Evolutionary conservation across 2,329 filamentous ascomycete species (phyloP).

Genomic region (Ophiostoma ips): DNA sequence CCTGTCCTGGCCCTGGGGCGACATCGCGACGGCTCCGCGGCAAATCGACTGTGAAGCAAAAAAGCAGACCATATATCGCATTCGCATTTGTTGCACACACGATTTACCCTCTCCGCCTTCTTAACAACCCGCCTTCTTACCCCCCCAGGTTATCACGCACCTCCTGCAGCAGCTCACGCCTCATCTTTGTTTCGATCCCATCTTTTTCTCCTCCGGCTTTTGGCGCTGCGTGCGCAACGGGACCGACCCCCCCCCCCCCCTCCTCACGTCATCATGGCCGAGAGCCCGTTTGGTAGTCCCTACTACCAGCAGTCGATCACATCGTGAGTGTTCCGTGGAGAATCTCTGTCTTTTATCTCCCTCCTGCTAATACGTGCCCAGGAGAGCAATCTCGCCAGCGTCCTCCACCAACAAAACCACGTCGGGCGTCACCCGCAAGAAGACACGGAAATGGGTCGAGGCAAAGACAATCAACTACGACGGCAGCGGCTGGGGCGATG

Average conservation of each 20-base stretch:
- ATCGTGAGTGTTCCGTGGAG: background rate
- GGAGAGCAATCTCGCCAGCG: slow-evolving; percentile 15
- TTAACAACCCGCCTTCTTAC: no score
- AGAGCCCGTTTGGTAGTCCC: slow-evolving; percentile 20
- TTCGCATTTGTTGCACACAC: no score
- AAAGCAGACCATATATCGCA: no score
- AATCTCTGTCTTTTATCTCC: background rate
- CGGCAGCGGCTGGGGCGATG: slow-evolving; percentile 83
- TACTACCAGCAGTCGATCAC: slow-evolving; percentile 17
- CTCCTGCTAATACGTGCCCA: slow-evolving; percentile 9
- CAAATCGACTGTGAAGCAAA: no score
- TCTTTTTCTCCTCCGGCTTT: no score
- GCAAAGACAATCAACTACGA: slow-evolving; percentile 79
- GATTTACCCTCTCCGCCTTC: background rate
- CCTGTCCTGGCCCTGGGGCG: no score
- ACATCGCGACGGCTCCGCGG: no score
- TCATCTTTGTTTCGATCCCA: no score
- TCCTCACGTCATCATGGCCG: slow-evolving; percentile 11
- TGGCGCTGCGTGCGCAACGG: background rate
- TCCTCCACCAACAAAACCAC: slow-evolving; percentile 40
- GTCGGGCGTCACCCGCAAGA: slow-evolving; percentile 74
- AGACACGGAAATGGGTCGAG: slow-evolving; percentile 91
- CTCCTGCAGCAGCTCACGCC: no score
- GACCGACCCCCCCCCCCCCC: background rate
- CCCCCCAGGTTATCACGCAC: no score